These are phyloP conservation scores for Pichia insulana DNA, from an alignment of 805 yeast genomes.

Conservation along the genomic window DNA sequence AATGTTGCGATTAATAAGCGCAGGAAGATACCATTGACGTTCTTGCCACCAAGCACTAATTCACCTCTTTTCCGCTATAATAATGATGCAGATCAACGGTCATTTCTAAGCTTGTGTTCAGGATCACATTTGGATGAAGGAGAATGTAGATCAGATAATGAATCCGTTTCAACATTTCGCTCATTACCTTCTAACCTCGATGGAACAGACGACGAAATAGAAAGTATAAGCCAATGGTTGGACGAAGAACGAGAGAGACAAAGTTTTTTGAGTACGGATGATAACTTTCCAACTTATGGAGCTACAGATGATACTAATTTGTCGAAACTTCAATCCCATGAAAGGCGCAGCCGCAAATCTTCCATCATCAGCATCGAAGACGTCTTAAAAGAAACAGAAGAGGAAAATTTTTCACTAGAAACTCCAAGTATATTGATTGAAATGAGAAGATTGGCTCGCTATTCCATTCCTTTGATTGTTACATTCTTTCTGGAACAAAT, in stretches of 20 bases:
- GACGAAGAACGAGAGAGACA: constrained; percentile 31
- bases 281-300: constrained; percentile 14
- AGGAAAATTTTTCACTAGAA: constrained; percentile 28
- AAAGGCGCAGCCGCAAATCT: not conserved
- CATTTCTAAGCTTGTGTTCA: constrained; percentile 28
- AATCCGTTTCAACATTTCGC: constrained; percentile 27
- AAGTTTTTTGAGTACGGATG: constrained; percentile 15
- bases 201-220: constrained; percentile 27
- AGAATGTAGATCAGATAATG: constrained; percentile 17
- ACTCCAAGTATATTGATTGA: constrained; percentile 22
- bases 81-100: constrained; percentile 27
- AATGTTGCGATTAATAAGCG: constrained; percentile 25
- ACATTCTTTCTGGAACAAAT: constrained; percentile 54
- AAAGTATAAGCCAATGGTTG: constrained; percentile 28
- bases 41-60: constrained; percentile 30
- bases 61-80: constrained; percentile 29
- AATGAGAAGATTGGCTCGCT: constrained; percentile 29
- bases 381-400: constrained; percentile 11
- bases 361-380: constrained; percentile 12
- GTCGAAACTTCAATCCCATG: constrained; percentile 16
- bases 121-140: constrained; percentile 20
- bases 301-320: constrained; percentile 16
- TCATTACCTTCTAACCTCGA: constrained; percentile 31
- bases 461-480: constrained; percentile 49
- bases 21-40: constrained; percentile 28